Conservation (phyloP, 305 asterid genomes). For the Fraxinus sp. region DNA sequence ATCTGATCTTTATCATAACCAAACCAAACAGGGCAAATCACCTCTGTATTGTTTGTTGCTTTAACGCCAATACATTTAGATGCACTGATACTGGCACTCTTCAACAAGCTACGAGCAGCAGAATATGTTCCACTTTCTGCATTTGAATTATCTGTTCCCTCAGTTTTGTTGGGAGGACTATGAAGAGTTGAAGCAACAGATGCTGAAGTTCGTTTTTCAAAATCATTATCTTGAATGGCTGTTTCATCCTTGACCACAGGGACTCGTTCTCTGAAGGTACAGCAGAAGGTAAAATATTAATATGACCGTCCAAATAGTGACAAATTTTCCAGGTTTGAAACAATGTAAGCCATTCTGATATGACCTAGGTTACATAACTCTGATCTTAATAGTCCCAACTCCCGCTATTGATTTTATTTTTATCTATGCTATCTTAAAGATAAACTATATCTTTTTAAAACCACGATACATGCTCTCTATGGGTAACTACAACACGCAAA, state of each 20-base stretch:
- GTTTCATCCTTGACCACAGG: slow-evolving; percentile 69
- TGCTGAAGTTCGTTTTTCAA: slow-evolving; percentile 55
- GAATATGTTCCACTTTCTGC: slow-evolving; percentile 42
- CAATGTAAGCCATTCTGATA: not conserved
- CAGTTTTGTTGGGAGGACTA: slow-evolving; percentile 44
- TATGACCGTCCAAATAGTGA: not conserved
- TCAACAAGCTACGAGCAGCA: slow-evolving; percentile 86
- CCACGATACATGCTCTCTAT: not conserved
- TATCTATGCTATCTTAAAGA: not conserved
- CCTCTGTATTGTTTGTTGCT: slow-evolving; percentile 58
- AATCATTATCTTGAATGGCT: slow-evolving; percentile 36
- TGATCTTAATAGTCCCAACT: not conserved
- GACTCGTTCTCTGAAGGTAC: slow-evolving; percentile 73
- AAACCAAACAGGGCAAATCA: not conserved
- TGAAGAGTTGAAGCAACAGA: slow-evolving; percentile 64
- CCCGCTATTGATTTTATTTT: not conserved
- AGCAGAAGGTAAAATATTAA: not conserved
- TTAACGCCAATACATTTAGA: slow-evolving; percentile 83
- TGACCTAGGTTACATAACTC: not conserved
- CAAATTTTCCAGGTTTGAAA: not conserved
- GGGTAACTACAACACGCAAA: not conserved
- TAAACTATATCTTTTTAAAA: not conserved
- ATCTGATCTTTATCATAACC: not conserved
- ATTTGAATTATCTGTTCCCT: slow-evolving; percentile 37
- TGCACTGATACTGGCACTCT: slow-evolving; percentile 95